Evolutionary conservation across 306 rosid genomes (phyloP).

Genomic region (Cucumis cinereus): DNA sequence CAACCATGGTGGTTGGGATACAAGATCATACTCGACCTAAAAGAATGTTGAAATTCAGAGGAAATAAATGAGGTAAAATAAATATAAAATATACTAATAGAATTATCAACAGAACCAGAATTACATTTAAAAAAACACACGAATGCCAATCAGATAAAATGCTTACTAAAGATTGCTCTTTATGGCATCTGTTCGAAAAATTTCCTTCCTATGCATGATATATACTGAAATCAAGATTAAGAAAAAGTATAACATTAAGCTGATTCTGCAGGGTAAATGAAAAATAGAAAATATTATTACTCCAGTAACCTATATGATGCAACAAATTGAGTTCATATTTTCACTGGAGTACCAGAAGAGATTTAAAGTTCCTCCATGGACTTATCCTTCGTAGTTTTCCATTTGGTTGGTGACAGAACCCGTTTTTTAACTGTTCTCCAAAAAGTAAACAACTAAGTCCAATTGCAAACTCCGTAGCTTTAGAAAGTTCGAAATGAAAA

Average conservation of each 20-base stretch:
- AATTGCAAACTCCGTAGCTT: neutral
- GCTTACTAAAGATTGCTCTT: neutral
- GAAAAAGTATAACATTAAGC: neutral
- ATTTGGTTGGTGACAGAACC: neutral
- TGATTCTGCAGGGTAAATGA: neutral
- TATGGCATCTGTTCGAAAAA: neutral
- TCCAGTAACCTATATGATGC: neutral
- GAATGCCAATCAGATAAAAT: neutral
- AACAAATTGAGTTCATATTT: neutral
- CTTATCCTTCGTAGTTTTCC: neutral
- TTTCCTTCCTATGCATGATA: neutral
- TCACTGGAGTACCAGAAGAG: neutral
- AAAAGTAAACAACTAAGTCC: neutral
- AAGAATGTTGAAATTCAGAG: neutral
- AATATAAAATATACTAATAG: neutral
- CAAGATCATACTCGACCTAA: constrained; percentile 1
- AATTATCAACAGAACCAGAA: neutral
- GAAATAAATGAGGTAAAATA: constrained; percentile 3
- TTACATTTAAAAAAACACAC: neutral
- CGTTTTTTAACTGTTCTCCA: neutral
- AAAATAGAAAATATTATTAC: neutral
- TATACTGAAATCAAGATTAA: neutral
- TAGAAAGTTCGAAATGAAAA: neutral
- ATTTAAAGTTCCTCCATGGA: neutral
- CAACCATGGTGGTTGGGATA: constrained; percentile 1